These are phyloP conservation scores for Camellia oleifera DNA, from an alignment of 179 eudicot genomes.

Conservation along the genomic window DNA sequence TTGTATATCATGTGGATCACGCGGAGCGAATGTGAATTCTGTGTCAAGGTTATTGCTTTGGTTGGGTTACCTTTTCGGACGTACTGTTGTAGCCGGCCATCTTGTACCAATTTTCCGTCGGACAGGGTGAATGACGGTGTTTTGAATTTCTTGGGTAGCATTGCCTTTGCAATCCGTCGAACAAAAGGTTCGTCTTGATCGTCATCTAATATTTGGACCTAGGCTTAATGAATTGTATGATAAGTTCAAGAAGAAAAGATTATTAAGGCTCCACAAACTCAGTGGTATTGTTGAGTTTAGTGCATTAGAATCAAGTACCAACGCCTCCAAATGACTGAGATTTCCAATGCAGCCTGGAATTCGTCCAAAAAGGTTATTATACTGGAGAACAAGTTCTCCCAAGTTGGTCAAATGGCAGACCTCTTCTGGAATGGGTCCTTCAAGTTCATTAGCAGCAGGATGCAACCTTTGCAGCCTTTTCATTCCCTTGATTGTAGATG, in stretches of 20 bases:
- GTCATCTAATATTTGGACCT: background rate
- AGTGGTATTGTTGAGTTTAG: constrained; percentile 13
- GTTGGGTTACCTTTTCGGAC: too few relatives aligned
- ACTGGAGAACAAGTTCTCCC: background rate
- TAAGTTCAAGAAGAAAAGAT: constrained; percentile 8
- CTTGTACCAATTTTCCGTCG: too few relatives aligned
- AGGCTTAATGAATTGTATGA: constrained; percentile 11
- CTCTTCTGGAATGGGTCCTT: constrained; percentile 15
- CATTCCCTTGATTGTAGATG: constrained; percentile 5
- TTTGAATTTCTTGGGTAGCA: too few relatives aligned
- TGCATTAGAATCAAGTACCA: background rate
- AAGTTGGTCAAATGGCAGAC: background rate
- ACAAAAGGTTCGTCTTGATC: too few relatives aligned
- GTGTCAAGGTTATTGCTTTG: too few relatives aligned
- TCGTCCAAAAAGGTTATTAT: constrained; percentile 14
- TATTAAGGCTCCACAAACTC: constrained; percentile 17
- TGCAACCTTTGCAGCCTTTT: constrained; percentile 5
- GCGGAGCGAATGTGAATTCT: too few relatives aligned
- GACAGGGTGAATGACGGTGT: too few relatives aligned
- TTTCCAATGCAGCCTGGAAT: constrained; percentile 13
- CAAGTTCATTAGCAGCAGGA: constrained; percentile 4
- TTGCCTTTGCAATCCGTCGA: too few relatives aligned
- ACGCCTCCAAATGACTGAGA: background rate
- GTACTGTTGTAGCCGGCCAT: too few relatives aligned
- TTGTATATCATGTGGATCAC: too few relatives aligned